Conservation (phyloP, 2,329 filamentous ascomycete genomes). For the Colletotrichum theobromicola region DNA sequence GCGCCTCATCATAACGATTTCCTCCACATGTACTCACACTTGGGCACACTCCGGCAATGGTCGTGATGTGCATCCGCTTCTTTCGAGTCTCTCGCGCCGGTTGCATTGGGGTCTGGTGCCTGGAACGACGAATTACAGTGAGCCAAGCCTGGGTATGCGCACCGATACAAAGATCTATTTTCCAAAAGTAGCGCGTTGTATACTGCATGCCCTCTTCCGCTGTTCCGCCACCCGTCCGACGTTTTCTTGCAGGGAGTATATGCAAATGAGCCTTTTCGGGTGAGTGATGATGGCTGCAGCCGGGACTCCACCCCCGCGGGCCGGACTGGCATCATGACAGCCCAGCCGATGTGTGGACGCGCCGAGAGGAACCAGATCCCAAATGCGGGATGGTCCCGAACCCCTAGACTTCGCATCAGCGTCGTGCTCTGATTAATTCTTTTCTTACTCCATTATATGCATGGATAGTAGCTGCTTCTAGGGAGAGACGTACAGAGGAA, state of each 20-base stretch:
- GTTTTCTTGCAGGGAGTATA: background rate
- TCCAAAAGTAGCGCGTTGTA: background rate
- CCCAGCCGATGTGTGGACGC: background rate
- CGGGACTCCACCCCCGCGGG: background rate
- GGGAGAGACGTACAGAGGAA: background rate
- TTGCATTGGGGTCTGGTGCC: background rate
- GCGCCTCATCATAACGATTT: background rate
- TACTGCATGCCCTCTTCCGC: background rate
- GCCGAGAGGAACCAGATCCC: background rate
- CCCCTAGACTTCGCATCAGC: background rate
- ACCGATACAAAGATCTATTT: background rate
- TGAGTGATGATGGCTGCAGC: background rate
- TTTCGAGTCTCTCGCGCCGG: background rate
- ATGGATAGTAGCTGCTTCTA: background rate
- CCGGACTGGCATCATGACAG: background rate
- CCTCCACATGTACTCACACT: background rate
- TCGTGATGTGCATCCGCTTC: background rate
- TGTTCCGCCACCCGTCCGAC: background rate
- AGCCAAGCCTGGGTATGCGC: background rate
- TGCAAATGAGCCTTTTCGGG: background rate
- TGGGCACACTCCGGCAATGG: background rate
- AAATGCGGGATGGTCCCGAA: background rate
- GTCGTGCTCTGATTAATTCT: background rate
- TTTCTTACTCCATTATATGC: background rate
- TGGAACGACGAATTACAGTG: background rate